These are phyloP conservation scores for Saccharomyces hybrid DNA, from an alignment of 1,139 yeast species.

Conservation along the genomic window DNA sequence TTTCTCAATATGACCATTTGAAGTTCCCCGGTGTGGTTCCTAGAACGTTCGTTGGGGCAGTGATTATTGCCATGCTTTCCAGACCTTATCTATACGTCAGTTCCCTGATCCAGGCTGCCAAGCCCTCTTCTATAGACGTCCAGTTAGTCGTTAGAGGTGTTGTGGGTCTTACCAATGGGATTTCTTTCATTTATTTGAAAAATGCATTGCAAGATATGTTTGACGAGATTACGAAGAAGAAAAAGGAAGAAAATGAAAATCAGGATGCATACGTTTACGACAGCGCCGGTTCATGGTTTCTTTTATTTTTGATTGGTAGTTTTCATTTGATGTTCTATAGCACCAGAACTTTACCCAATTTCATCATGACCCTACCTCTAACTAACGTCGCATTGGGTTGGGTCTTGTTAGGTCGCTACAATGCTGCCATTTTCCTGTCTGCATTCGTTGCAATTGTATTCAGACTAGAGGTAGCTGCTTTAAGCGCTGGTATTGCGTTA, in stretches of 20 bases:
- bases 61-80: conserved; percentile 42
- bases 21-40: conserved; percentile 88
- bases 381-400: conserved; percentile 50
- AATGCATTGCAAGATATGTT: conserved; percentile 25
- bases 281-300: conserved; percentile 48
- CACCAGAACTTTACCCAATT: conserved; percentile 80
- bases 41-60: conserved; percentile 71
- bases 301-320: conserved; percentile 52
- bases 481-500: conserved; percentile 46
- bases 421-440: conserved; percentile 48
- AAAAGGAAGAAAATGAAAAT: conserved; percentile 11
- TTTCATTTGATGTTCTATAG: conserved; percentile 76
- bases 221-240: conserved; percentile 9
- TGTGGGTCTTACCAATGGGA: conserved; percentile 46
- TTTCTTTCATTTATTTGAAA: conserved; percentile 33
- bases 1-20: conserved; percentile 59
- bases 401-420: conserved; percentile 44
- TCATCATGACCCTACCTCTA: conserved; percentile 65
- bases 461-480: conserved; percentile 62
- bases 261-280: conserved; percentile 10
- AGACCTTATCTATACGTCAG: conserved; percentile 32
- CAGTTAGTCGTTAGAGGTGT: conserved; percentile 47
- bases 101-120: conserved; percentile 4
- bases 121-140: conserved; percentile 35
- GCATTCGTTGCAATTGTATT: conserved; percentile 63